Conservation (phyloP, 1,139 yeast species). For the Pichia sorboxylosa region DNA sequence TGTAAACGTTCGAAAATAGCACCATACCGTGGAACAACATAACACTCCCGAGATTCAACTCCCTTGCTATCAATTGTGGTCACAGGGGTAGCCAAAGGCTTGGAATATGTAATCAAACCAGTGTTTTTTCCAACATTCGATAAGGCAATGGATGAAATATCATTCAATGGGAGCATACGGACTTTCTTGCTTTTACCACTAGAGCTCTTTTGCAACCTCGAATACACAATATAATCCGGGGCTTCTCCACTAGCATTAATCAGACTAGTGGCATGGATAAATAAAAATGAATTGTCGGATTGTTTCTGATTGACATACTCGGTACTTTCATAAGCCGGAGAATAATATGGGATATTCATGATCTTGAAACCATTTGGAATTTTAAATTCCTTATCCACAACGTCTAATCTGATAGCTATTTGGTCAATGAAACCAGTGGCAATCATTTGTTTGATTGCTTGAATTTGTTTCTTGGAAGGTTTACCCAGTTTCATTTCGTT, state of each 20-base stretch:
- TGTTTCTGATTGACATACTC: constrained; percentile 14
- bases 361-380: constrained; percentile 49
- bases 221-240: constrained; percentile 66
- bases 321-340: constrained; percentile 32
- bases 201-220: constrained; percentile 36
- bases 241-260: constrained; percentile 42
- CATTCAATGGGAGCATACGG: constrained; percentile 68
- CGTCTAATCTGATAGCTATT: constrained; percentile 74
- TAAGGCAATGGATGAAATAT: constrained; percentile 62
- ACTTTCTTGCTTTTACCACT: constrained; percentile 27
- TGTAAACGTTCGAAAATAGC: constrained; percentile 41
- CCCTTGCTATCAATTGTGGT: constrained; percentile 25
- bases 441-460: constrained; percentile 80
- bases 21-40: constrained; percentile 86
- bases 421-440: constrained; percentile 91
- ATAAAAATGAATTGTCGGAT: constrained; percentile 43
- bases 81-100: constrained; percentile 81
- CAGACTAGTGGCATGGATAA: constrained; percentile 70
- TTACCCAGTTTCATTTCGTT: constrained; percentile 48
- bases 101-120: constrained; percentile 69
- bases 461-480: constrained; percentile 59
- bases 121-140: constrained; percentile 68
- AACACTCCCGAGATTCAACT: constrained; percentile 60
- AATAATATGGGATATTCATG: constrained; percentile 59
- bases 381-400: constrained; percentile 51